phyloP scores from a whole-genome alignment of 192 early-diverging fungal genomes.

The Backusella liffmaniae region DNA sequence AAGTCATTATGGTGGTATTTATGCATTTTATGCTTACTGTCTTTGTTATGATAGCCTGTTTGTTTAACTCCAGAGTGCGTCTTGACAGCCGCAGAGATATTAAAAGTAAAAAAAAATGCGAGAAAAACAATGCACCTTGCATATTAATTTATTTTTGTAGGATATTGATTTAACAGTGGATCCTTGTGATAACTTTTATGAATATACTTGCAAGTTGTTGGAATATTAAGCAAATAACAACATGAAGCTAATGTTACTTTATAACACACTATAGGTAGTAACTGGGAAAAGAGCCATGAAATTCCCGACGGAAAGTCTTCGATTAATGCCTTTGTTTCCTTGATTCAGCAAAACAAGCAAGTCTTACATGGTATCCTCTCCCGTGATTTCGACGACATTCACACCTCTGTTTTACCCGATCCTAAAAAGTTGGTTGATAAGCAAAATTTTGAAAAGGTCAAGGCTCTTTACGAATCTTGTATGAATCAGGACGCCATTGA shows the following conservation, averaged over 20 bases:
- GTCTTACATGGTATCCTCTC: constrained; percentile 46
- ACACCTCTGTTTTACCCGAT: constrained; percentile 33
- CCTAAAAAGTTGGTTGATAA: constrained; percentile 45
- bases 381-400: constrained; percentile 36
- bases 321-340: constrained; percentile 16
- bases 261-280: constrained; percentile 43
- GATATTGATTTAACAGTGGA: constrained; percentile 57
- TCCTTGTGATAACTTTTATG: constrained; percentile 71
- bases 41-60: constrained; percentile 13
- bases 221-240: not conserved
- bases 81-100: constrained; percentile 55
- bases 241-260: not conserved
- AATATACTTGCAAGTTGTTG: constrained; percentile 54
- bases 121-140: not conserved
- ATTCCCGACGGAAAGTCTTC: constrained; percentile 66
- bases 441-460: constrained; percentile 61
- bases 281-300: constrained; percentile 49
- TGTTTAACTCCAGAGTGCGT: constrained; percentile 67
- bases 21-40: too few species aligned
- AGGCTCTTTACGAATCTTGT: constrained; percentile 57
- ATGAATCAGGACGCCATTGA: constrained; percentile 51
- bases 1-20: not conserved
- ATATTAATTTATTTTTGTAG: not conserved
- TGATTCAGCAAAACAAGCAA: constrained; percentile 33
- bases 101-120: constrained; percentile 28